Percentiles rank a stretch among this genome's conserved stretches.
These are phyloP conservation scores for Annona cherimola DNA, from an alignment of 164 flowering plant species.

Conservation along the genomic window DNA sequence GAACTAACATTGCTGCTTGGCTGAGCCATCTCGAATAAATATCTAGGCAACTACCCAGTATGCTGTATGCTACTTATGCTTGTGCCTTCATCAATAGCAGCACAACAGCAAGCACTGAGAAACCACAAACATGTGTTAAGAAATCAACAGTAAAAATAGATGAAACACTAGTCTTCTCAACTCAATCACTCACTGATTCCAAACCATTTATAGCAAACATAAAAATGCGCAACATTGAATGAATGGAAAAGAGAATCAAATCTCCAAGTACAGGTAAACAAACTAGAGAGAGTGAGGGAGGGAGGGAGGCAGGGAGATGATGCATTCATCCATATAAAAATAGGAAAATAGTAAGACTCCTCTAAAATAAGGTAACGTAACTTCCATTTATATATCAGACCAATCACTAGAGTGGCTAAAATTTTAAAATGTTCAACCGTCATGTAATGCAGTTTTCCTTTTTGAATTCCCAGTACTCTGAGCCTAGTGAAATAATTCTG, in stretches of 20 bases:
- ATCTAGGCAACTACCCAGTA: not conserved
- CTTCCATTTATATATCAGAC: no score
- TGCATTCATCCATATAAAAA: no score
- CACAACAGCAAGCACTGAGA: not conserved
- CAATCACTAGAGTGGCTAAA: no score
- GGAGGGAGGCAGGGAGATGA: no score
- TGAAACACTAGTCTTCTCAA: not conserved
- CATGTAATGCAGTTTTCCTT: no score
- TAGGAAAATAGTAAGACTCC: no score
- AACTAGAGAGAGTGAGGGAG: not conserved
- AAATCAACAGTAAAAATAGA: not conserved
- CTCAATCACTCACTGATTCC: not conserved
- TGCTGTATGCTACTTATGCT: not conserved
- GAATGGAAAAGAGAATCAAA: not conserved
- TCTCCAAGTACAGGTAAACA: not conserved
- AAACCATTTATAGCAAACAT: not conserved
- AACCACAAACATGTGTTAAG: not conserved
- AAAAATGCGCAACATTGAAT: not conserved
- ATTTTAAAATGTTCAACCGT: no score
- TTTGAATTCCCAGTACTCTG: no score
- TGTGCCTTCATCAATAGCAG: not conserved
- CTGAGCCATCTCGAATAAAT: conserved; percentile 26
- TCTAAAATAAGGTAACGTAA: no score
- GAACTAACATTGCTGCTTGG: conserved; percentile 30
- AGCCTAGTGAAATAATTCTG: no score